phyloP scores from a whole-genome alignment of 2,329 filamentous ascomycete genomes.

The Xylaria sp. region DNA sequence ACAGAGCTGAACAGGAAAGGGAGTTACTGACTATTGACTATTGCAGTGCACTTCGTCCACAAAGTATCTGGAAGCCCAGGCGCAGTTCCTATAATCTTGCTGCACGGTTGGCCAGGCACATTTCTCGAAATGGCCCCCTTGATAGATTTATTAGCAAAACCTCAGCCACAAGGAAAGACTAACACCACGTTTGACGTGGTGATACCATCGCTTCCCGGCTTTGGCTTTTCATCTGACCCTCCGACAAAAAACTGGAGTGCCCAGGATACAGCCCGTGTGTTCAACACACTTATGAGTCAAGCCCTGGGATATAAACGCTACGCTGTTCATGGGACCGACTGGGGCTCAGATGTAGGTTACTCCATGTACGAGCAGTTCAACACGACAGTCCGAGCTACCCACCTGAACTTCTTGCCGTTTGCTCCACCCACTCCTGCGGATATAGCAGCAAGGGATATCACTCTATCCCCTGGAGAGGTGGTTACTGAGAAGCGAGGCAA shows the following conservation, averaged over 20 bases:
- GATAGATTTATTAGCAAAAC: slow-evolving; percentile 19
- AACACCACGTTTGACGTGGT: slow-evolving; percentile 24
- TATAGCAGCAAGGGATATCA: slow-evolving; percentile 21
- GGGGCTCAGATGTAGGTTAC: slow-evolving; percentile 18
- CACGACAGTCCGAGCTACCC: slow-evolving; percentile 18
- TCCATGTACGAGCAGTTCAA: slow-evolving; percentile 26
- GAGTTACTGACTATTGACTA: slow-evolving; percentile 5
- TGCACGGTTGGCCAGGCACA: slow-evolving; percentile 26
- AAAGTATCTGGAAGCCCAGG: slow-evolving; percentile 14
- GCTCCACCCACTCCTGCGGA: background rate
- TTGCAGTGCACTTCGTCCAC: slow-evolving; percentile 25
- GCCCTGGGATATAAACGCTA: slow-evolving; percentile 25
- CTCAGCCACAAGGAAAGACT: background rate
- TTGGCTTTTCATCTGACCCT: slow-evolving; percentile 18
- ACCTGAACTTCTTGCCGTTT: slow-evolving; percentile 25
- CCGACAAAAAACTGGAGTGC: slow-evolving; percentile 3
- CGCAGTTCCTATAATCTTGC: slow-evolving; percentile 25
- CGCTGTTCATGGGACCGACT: slow-evolving; percentile 26
- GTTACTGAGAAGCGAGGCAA: background rate
- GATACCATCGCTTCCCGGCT: slow-evolving; percentile 29
- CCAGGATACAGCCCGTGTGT: slow-evolving; percentile 16
- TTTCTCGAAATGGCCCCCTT: slow-evolving; percentile 25
- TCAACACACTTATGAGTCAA: slow-evolving; percentile 26
- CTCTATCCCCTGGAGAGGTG: slow-evolving; percentile 13
- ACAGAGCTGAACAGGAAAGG: background rate